These are phyloP conservation scores for Pichia membranifaciens DNA, from an alignment of 805 yeast species.

Conservation along the genomic window DNA sequence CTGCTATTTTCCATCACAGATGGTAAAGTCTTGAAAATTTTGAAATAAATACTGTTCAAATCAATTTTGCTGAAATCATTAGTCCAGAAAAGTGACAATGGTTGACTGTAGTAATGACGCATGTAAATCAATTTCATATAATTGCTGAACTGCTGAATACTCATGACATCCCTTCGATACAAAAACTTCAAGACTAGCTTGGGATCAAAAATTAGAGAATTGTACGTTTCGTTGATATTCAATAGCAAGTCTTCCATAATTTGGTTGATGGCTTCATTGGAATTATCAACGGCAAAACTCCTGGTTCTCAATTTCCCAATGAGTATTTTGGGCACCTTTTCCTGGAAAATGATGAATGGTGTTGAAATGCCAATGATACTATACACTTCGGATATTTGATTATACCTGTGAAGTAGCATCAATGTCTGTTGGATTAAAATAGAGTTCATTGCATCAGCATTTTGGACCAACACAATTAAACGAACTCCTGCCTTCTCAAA, in stretches of 20 bases:
- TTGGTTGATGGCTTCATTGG: constrained; percentile 26
- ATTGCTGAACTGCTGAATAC: constrained; percentile 27
- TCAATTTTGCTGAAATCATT: constrained; percentile 24
- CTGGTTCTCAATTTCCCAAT: constrained; percentile 22
- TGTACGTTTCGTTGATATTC: constrained; percentile 27
- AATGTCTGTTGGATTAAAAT: constrained; percentile 22
- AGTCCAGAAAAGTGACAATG: constrained; percentile 30
- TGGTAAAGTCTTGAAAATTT: constrained; percentile 25
- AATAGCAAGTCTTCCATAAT: constrained; percentile 30
- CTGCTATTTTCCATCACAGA: constrained; percentile 22
- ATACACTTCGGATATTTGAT: constrained; percentile 15
- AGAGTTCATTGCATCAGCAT: constrained; percentile 31
- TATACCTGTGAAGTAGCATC: constrained; percentile 21
- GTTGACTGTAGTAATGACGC: constrained; percentile 32
- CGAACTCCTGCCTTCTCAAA: constrained; percentile 12
- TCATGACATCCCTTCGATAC: constrained; percentile 21
- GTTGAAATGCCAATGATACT: constrained; percentile 31
- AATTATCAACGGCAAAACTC: constrained; percentile 28
- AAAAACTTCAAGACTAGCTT: constrained; percentile 25
- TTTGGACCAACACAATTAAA: constrained; percentile 29
- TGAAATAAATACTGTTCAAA: constrained; percentile 21
- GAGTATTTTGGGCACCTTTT: constrained; percentile 26
- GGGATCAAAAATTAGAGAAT: constrained; percentile 31
- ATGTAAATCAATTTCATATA: constrained; percentile 30
- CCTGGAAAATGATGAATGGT: constrained; percentile 31